A percentile compares a stretch with the other conserved stretches of the same genome.
Evolutionary conservation across 495 filamentous ascomycete species (phyloP).

Genomic region (Neurospora sp.): DNA sequence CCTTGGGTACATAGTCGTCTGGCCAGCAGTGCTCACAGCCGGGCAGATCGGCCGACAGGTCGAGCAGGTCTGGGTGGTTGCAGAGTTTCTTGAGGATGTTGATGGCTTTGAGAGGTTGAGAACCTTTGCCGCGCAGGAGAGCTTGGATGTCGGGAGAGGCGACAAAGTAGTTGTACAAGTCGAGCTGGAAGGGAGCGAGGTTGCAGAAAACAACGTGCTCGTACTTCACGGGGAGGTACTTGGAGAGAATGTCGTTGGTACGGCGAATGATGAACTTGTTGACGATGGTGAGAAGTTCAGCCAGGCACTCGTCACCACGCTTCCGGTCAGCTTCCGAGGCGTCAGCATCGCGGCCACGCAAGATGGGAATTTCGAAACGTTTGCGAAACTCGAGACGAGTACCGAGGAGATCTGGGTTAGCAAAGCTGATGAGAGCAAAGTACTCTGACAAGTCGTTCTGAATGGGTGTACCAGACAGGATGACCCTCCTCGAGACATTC

Average conservation of each 20-base stretch:
- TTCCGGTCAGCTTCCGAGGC: slow-evolving; percentile 74
- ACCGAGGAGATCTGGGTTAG: slow-evolving; percentile 86
- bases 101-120: slow-evolving; percentile 93
- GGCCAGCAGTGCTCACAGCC: slow-evolving; percentile 78
- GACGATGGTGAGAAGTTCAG: slow-evolving; percentile 72
- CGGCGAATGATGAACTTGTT: slow-evolving; percentile 99
- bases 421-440: slow-evolving; percentile 92
- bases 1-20: slow-evolving; percentile 80
- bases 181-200: slow-evolving; percentile 81
- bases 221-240: slow-evolving; percentile 97
- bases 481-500: slow-evolving; percentile 85
- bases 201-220: slow-evolving; percentile 99
- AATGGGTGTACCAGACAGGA: slow-evolving; percentile 93
- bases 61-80: slow-evolving; percentile 93
- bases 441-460: slow-evolving; percentile 98
- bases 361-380: slow-evolving; percentile 84
- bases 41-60: slow-evolving; percentile 73
- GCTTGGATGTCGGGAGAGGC: slow-evolving; percentile 90
- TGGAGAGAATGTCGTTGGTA: slow-evolving; percentile 95
- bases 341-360: slow-evolving; percentile 83
- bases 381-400: slow-evolving; percentile 90
- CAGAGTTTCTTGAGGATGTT: slow-evolving; percentile 95
- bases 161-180: slow-evolving; percentile 94
- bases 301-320: slow-evolving; percentile 74
- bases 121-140: slow-evolving; percentile 86